A percentile compares a stretch with the other conserved stretches of the same genome.
Evolutionary conservation across 345 rosid genomes (phyloP).

Genomic region (Melastoma malabathricum): DNA sequence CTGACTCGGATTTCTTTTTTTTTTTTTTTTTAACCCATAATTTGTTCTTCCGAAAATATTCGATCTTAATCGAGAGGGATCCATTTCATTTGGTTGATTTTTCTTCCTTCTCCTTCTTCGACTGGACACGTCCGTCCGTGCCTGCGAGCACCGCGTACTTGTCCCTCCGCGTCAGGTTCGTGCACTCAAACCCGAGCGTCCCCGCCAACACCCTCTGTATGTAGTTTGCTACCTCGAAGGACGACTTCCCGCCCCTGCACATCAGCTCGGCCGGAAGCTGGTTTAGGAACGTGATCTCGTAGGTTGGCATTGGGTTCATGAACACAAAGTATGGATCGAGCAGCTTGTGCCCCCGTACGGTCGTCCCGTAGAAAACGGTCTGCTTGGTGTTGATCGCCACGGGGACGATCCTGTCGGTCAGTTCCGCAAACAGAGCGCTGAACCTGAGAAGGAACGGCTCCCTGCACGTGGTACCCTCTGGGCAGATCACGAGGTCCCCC

Average conservation of each 20-base stretch:
- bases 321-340: slow-evolving; percentile 83
- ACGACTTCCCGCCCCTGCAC: slow-evolving; percentile 57
- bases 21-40: no score
- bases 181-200: slow-evolving; percentile 82
- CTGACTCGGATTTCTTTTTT: no score
- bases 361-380: slow-evolving; percentile 70
- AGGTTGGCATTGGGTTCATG: slow-evolving; percentile 87
- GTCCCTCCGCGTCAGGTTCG: slow-evolving; percentile 80
- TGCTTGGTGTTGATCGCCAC: slow-evolving; percentile 81
- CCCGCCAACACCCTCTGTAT: slow-evolving; percentile 80
- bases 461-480: slow-evolving; percentile 92
- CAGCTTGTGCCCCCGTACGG: slow-evolving; percentile 62
- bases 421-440: slow-evolving; percentile 94
- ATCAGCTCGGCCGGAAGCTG: slow-evolving; percentile 68
- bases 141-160: slow-evolving; percentile 87
- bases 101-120: slow-evolving; percentile 23
- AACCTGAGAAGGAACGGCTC: slow-evolving; percentile 83
- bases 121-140: slow-evolving; percentile 62
- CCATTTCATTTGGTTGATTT: no score
- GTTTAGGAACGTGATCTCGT: slow-evolving; percentile 50
- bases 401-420: slow-evolving; percentile 84
- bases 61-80: no score
- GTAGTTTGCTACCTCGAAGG: slow-evolving; percentile 87
- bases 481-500: slow-evolving; percentile 88
- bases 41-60: no score